Base-by-base conservation (phyloP, 495 filamentous ascomycete genomes). In the Penicillium paradoxum region DNA sequence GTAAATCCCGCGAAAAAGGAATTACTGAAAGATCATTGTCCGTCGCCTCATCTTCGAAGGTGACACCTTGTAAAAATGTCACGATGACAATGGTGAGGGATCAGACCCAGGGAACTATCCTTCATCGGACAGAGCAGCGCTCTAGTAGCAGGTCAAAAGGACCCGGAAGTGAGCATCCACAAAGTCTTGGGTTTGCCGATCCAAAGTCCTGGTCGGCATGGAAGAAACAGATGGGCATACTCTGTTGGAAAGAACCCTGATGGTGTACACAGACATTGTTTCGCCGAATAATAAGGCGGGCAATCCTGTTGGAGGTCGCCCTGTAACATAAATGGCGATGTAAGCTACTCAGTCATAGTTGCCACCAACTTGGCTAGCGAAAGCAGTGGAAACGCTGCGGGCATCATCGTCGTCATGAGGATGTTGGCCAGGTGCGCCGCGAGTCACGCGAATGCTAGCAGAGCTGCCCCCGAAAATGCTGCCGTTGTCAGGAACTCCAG, bases 371-470 rank as follows among this genome's bases (percentile, higher is more conserved):
- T 97, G 95, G 70, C 90, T 96, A 36, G 91, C 92, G 73, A 97
- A 97, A 6, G 90, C 90, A 25, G 92, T 97, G 56, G 89, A 95
- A 60, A 97, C 82, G 67, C 92, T 97, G 68, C 92, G 88, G 52
- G 91, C 88, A 65, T 97, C 93, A 54, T 99, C 93, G 57, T 97
- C 93, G 43, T 82, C 74, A 15, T 74, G 71, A 22, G 74, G 14
- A 14, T 52, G 67, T 27, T 78, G 71, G n/a, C 76, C 75, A 9
- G 76, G 73, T 17, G 62, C 59, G 27, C 76, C 78, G 49, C 76
- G 76, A 36, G 74, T 74, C 21, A 77, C 72, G 41, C 75, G 78
- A 57, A 83, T 76, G 55, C 80, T 76, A 46, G 83, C 74, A 38
- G 83, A 87, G 54, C 88, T 89, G 40, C 88, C 87, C 10, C 84